A percentile compares a stretch with the other conserved stretches of the same genome.
phyloP scores from a whole-genome alignment of 805 yeast species.

The Candida sithepensis region DNA sequence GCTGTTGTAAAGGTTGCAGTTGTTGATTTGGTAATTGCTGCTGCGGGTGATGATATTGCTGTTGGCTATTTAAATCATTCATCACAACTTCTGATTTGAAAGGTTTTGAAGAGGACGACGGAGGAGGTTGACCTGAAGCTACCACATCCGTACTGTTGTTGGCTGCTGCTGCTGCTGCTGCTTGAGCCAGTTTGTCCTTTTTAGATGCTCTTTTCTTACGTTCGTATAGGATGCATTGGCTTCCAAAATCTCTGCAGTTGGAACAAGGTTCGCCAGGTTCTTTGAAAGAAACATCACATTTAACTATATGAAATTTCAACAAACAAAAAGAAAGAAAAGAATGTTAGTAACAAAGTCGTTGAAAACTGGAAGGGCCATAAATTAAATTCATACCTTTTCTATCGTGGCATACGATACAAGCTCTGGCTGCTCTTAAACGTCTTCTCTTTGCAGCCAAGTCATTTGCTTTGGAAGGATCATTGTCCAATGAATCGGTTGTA shows the following conservation, averaged over 20 bases:
- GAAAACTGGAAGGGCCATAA: neutral
- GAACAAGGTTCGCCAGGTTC: constrained; percentile 54
- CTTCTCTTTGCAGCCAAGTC: constrained; percentile 23
- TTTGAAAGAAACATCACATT: constrained; percentile 54
- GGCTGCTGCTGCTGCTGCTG: neutral
- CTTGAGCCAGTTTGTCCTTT: constrained; percentile 5
- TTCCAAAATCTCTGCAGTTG: constrained; percentile 64
- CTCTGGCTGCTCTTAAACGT: constrained; percentile 61
- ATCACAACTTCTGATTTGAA: neutral
- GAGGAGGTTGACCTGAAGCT: neutral
- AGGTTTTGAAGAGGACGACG: neutral
- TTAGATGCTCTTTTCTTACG: constrained; percentile 33
- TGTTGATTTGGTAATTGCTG: neutral
- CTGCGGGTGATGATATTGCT: neutral
- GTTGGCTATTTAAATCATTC: no score
- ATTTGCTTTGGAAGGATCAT: neutral
- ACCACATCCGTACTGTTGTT: neutral
- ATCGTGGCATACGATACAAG: constrained; percentile 70
- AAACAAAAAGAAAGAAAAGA: constrained; percentile 16
- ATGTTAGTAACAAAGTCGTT: constrained; percentile 1
- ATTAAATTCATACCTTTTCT: constrained; percentile 43
- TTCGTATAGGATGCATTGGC: constrained; percentile 59
- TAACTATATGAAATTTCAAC: constrained; percentile 40
- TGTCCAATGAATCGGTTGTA: neutral
- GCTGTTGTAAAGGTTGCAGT: neutral